Evolutionary conservation across 257 asterid species (phyloP), one percentile per base, ranked within the genome.

Genomic region (Nyctanthes arbortristis): DNA sequence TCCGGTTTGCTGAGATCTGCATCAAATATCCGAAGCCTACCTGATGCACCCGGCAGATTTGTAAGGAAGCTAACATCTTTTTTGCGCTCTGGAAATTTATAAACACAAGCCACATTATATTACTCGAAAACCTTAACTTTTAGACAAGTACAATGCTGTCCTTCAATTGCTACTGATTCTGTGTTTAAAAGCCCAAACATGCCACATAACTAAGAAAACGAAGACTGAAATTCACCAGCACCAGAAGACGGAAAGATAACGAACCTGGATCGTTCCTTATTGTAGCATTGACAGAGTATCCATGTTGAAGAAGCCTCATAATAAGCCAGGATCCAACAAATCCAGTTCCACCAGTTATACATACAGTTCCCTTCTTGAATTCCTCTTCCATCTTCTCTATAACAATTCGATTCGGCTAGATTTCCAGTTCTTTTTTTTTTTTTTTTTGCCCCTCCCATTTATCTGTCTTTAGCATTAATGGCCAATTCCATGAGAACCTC

Each of bases 261-360:
- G 24, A 12, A 79, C 79, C 85, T 27, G 81, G 61, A 24, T 71
- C 55, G 49, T 62, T 33, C 37, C 87, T 66, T 0, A 71, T 34
- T 0, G 90, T 85, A 22, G 87, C 70, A 61, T 85, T 82, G 47
- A 76, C 84, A n/a, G 72, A 65, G 29, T 80, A 85, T 27, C 87
- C 84, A 66, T 62, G 77, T 68, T 85, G 73, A 52, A 85, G 87
- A 70, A 85, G 87, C 74, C 71, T 80, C 77, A 36, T 70, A 60
- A 82, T 67, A 55, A 77, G 64, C 90, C 90, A 82, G 64, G 87
- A 82, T 4, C 76, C 90, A 2, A 80, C 31, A 40, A 49, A 80
- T 2, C 90, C 83, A 0, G 83, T 82, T 65, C 85, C 90, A 18
- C 84, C 89, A 1, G 84, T 84, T n/a, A 84, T 86, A 81, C 89